Percentiles rank a stretch among this genome's conserved stretches.
phyloP scores from a whole-genome alignment of 768 basidiomycete species.

The Auricularia sp. region DNA sequence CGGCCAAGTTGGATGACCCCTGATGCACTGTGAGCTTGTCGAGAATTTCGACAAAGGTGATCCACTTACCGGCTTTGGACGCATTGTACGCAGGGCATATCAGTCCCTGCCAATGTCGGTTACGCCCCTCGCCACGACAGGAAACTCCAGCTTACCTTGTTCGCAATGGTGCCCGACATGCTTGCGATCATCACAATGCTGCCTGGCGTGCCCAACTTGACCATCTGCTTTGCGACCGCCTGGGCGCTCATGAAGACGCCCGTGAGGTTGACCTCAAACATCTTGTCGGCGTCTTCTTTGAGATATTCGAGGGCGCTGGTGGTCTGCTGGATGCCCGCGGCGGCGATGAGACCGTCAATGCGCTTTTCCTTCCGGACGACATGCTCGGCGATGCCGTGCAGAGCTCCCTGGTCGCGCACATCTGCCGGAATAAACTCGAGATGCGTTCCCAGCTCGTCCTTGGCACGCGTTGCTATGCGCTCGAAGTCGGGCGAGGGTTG shows the following conservation, averaged over 20 bases:
- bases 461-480: background rate
- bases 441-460: constrained; percentile 15
- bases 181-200: constrained; percentile 52
- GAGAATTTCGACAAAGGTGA: background rate
- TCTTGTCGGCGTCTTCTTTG: constrained; percentile 53
- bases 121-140: background rate
- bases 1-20: background rate
- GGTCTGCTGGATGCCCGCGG: constrained; percentile 58
- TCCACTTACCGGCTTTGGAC: background rate
- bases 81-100: background rate
- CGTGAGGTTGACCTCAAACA: constrained; percentile 53
- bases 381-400: constrained; percentile 46
- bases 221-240: constrained; percentile 51
- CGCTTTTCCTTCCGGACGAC: constrained; percentile 59
- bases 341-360: constrained; percentile 69
- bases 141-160: constrained; percentile 35
- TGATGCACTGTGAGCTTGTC: background rate
- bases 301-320: constrained; percentile 42
- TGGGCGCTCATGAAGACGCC: constrained; percentile 54
- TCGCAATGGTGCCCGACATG: constrained; percentile 60
- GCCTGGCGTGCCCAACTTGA: constrained; percentile 33
- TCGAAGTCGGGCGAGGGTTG: constrained; percentile 10
- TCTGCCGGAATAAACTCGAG: constrained; percentile 56
- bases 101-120: background rate
- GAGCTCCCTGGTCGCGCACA: constrained; percentile 49